Evolutionary conservation across 1,284 basidiomycete genomes (phyloP), one percentile per base, ranked within the genome.

Genomic region (Stygiomarasmius scandens): DNA sequence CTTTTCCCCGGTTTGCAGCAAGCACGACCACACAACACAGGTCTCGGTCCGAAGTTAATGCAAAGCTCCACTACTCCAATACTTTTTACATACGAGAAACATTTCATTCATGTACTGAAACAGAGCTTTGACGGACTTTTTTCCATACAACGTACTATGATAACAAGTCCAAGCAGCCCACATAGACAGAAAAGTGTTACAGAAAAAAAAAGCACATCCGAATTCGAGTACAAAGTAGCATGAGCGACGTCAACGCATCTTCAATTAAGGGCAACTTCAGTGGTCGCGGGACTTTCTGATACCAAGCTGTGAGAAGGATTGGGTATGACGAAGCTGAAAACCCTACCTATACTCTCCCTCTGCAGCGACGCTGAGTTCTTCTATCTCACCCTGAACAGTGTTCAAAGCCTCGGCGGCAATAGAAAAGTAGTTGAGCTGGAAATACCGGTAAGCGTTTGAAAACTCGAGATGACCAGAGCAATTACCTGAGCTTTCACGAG

Each of bases 291-390:
- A 87, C 82, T 91, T 91, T 74, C 89, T 92, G 38, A n/a, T 47
- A 41, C 22, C 22, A 43, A 19, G 36, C 25, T 25, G 56, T 27
- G 16, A n/a, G n/a, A n/a, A n/a, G n/a, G n/a, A n/a, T n/a, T n/a
- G n/a, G n/a, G n/a, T n/a, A n/a, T 16, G 38, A 41, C n/a, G 36
- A n/a, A 47, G 1, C 25, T 8, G 19, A 14, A 10, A 43, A 44
- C 47, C 65, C 67, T 64, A 92, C 86, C 95, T 89, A 78, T 95
- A 97, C 71, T 95, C 93, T 59, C 89, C 90, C 78, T 96, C 95
- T 1, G 94, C 93, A 23, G 90, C 91, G 16, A 93, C 89, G 54
- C 88, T 90, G 59, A 96, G 81, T 67, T 96, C 93, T 64, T 96
- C 93, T 56, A 98, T 89, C 71, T 96, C 92, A 54, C 90, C 90